A percentile compares a stretch with the other conserved stretches of the same genome.
Conservation (phyloP, 495 filamentous ascomycete species). For the Immersiella caudata region DNA sequence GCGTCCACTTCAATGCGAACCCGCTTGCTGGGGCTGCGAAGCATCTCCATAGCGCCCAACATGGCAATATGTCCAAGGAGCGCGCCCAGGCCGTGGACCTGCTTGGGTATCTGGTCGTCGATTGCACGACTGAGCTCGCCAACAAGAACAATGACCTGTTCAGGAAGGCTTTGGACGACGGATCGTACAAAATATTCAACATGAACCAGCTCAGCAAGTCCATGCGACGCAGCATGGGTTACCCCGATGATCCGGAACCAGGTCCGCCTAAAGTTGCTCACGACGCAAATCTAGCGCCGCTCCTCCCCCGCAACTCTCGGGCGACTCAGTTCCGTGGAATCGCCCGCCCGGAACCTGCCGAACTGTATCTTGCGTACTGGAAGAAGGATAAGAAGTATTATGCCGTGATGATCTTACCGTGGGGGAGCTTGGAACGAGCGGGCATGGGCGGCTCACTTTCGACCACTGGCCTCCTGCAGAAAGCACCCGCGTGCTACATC, state of each 20-base stretch:
- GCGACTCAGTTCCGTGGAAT: constrained; percentile 13
- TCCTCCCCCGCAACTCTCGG: not conserved
- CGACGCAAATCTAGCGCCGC: not conserved
- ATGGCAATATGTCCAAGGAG: constrained; percentile 40
- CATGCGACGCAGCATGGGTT: constrained; percentile 21
- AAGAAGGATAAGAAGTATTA: constrained; percentile 33
- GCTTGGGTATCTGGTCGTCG: constrained; percentile 43
- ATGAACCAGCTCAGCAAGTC: constrained; percentile 32
- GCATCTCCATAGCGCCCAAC: constrained; percentile 42
- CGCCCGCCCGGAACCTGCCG: constrained; percentile 22
- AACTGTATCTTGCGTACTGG: constrained; percentile 44
- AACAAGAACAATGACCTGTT: constrained; percentile 41
- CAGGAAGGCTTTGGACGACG: constrained; percentile 27
- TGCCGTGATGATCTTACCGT: constrained; percentile 46
- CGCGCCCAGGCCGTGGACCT: constrained; percentile 33
- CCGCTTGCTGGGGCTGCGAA: constrained; percentile 46
- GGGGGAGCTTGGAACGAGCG: constrained; percentile 34
- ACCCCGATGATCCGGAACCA: not conserved
- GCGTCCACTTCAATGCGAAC: constrained; percentile 45
- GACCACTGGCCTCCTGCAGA: constrained; percentile 38
- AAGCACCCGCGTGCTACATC: constrained; percentile 42
- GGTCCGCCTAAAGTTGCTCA: not conserved
- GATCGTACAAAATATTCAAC: constrained; percentile 40
- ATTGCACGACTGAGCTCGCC: constrained; percentile 33
- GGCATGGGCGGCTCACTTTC: constrained; percentile 39